Base-by-base conservation (phyloP, 345 rosid genomes). In the Cardamine chenopodiifolia region DNA sequence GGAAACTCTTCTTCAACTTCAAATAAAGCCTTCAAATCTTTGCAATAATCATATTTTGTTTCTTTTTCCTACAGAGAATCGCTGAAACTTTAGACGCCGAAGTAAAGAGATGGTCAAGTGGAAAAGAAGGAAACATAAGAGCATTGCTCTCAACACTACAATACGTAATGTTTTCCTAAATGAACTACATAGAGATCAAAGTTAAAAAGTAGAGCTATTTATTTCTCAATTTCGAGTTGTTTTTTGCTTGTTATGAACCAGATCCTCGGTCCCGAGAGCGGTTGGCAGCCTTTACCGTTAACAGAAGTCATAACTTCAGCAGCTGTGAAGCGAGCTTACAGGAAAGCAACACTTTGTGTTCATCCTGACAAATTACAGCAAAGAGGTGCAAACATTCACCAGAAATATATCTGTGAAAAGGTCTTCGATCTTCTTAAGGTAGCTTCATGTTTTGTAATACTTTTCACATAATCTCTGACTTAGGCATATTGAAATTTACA, bases 351-450 rank as follows among this genome's bases (percentile, higher is more conserved):
- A 34, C 97, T 95, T 2, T 90, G 92, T 71, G 96, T 95, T 79
- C 99, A 95, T 85, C 99, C 97, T 0, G 97, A 95, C 79, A 95
- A 95, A 83, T 79, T 95, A 78, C 99, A 95, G 59, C 97, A 95
- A 78, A 79, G 97, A 26, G 92, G 97, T 60, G 99, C 97, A 29
- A 95, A 79, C 66, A 86, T 92, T 80, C 99, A 89, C 71, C 99
- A 95, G 79, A 95, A 92, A 75, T 95, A 92, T 78, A 78, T 92
- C 31, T 95, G 92, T 0, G 97, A 92, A 79, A 95, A 92, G 86
- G 97, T 91, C 70, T 91, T 94, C 29, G 98, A 94, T 88, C 97
- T 94, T 80, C 87, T 91, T 11, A 94, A 94, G 97, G 97, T 94
- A 59, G 7, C n/a, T 28, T 59, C 57, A 9, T 63, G 35, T 70